These are phyloP conservation scores for Aspergillus sparsus DNA, from an alignment of 495 filamentous ascomycete species.

Conservation along the genomic window DNA sequence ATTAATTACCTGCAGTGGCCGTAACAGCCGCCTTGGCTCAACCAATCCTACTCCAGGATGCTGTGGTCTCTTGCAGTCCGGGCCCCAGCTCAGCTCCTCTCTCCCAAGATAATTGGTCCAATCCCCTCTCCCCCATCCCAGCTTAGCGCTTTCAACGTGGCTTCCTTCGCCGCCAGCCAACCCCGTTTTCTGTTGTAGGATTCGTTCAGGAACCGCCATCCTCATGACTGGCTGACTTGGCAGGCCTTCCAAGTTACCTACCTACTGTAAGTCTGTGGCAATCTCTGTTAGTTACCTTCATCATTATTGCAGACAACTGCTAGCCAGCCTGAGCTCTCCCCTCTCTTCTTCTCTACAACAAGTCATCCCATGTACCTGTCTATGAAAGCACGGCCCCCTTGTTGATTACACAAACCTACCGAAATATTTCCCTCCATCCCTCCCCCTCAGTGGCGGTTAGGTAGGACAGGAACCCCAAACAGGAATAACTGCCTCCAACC, in stretches of 20 bases:
- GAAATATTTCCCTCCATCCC: too few relatives aligned
- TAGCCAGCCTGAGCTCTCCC: too few relatives aligned
- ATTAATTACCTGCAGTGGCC: slow-evolving; percentile 18
- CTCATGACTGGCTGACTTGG: slow-evolving; percentile 18
- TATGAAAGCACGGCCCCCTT: too few relatives aligned
- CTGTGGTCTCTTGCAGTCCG: slow-evolving; percentile 15
- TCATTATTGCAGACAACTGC: too few relatives aligned
- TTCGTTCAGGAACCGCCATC: slow-evolving; percentile 22
- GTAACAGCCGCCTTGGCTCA: slow-evolving; percentile 22
- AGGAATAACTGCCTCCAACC: too few relatives aligned
- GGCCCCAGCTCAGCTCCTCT: slow-evolving; percentile 5
- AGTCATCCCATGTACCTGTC: too few relatives aligned
- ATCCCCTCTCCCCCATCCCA: slow-evolving; percentile 10
- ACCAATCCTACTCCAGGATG: slow-evolving; percentile 21
- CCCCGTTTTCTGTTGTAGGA: slow-evolving; percentile 15
- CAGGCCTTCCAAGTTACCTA: not conserved
- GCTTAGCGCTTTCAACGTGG: slow-evolving; percentile 26
- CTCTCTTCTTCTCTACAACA: too few relatives aligned
- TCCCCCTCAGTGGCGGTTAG: too few relatives aligned
- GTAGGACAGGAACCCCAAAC: too few relatives aligned
- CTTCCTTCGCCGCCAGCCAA: slow-evolving; percentile 26
- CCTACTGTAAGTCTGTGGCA: too few relatives aligned
- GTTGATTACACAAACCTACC: too few relatives aligned
- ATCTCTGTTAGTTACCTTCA: too few relatives aligned
- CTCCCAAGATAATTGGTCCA: slow-evolving; percentile 17